Evolutionary conservation across 495 filamentous ascomycete species (phyloP).

Genomic region (Penicillium taxi): DNA sequence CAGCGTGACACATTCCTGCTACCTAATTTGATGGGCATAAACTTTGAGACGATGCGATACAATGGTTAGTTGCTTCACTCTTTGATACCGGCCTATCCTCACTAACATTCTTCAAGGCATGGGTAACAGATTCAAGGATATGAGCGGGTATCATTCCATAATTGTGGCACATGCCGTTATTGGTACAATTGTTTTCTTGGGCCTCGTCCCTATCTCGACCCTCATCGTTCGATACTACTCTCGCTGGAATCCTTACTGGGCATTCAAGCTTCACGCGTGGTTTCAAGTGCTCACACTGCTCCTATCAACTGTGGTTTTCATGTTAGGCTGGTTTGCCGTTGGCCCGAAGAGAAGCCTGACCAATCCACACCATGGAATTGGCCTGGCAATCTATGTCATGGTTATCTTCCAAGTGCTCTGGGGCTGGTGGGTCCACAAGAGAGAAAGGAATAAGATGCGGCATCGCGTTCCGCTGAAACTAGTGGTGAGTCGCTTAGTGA

Average conservation of each 20-base stretch:
- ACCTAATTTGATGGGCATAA: slow-evolving; percentile 77
- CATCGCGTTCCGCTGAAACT: slow-evolving; percentile 57
- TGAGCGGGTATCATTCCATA: slow-evolving; percentile 67
- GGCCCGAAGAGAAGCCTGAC: slow-evolving; percentile 60
- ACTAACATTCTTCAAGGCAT: slow-evolving; percentile 53
- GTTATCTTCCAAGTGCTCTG: slow-evolving; percentile 73
- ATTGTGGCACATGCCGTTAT: slow-evolving; percentile 80
- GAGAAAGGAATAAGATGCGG: slow-evolving; percentile 52
- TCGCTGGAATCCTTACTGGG: slow-evolving; percentile 51
- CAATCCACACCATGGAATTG: slow-evolving; percentile 94
- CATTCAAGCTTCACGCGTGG: slow-evolving; percentile 76
- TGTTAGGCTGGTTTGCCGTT: slow-evolving; percentile 25
- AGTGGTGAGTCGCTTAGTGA: slow-evolving; percentile 45
- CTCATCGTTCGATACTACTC: slow-evolving; percentile 69
- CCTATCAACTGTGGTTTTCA: slow-evolving; percentile 21
- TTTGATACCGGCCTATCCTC: not conserved
- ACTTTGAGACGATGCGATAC: slow-evolving; percentile 91
- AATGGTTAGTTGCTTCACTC: slow-evolving; percentile 58
- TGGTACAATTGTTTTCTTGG: slow-evolving; percentile 79
- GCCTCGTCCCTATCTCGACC: slow-evolving; percentile 71
- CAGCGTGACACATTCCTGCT: slow-evolving; percentile 78
- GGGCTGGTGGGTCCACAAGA: slow-evolving; percentile 61
- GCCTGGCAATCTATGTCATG: slow-evolving; percentile 78
- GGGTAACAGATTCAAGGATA: slow-evolving; percentile 76
- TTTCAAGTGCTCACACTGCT: slow-evolving; percentile 65